Evolutionary conservation across 345 rosid species (phyloP).

Genomic region (Abelmoschus esculentus): DNA sequence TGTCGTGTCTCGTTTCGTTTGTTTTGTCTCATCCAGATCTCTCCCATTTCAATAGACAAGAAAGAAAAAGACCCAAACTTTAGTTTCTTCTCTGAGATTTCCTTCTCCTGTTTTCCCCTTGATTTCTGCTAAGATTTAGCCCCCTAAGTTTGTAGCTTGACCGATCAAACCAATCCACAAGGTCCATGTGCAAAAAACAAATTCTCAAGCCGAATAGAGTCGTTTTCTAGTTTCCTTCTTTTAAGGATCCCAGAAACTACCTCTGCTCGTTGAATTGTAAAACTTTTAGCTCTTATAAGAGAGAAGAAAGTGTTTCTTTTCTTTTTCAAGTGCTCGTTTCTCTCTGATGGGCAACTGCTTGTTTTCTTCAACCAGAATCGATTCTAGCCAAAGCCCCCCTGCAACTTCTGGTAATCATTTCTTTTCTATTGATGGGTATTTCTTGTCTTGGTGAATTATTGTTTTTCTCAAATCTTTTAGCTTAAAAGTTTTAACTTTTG

Average conservation of each 20-base stretch:
- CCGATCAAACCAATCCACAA: neutral
- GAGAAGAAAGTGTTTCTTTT: too few species aligned
- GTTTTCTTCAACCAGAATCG: constrained; percentile 56
- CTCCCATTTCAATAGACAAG: too few species aligned
- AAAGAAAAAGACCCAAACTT: neutral
- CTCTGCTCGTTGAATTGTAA: neutral
- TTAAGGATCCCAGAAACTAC: neutral
- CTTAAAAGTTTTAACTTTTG: neutral
- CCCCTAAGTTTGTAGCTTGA: neutral
- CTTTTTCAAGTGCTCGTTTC: neutral
- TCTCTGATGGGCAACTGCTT: constrained; percentile 67
- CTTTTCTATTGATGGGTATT: neutral
- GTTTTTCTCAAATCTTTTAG: neutral
- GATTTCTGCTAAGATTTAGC: too few species aligned
- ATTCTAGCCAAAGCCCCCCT: constrained; percentile 41
- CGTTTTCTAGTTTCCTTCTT: constrained; percentile 3
- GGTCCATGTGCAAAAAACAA: neutral
- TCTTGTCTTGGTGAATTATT: neutral
- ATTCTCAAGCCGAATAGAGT: neutral
- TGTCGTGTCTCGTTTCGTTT: neutral
- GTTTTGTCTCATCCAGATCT: neutral
- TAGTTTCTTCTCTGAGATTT: neutral
- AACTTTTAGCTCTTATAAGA: neutral
- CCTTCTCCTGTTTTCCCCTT: neutral
- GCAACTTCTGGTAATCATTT: constrained; percentile 46